These are phyloP conservation scores for Entomortierella beljakovae DNA, from an alignment of 192 early-diverging fungal species.

Conservation along the genomic window DNA sequence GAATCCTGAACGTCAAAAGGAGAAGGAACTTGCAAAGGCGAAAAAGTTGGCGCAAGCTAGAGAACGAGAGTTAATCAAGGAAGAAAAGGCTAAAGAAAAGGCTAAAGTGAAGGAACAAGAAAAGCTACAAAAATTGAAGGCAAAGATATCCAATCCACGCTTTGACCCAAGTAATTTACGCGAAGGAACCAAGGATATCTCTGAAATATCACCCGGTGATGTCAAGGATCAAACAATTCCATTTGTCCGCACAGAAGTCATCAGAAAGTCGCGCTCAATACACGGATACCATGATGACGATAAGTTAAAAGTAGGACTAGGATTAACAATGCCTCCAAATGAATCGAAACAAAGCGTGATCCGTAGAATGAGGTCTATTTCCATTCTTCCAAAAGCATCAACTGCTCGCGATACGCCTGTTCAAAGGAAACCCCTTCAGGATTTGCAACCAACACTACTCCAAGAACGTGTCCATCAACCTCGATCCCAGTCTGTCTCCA, in stretches of 20 bases:
- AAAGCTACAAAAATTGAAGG: constrained; percentile 31
- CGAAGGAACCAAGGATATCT: constrained; percentile 10
- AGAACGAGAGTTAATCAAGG: constrained; percentile 33
- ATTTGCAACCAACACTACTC: background rate
- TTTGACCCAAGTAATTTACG: constrained; percentile 16
- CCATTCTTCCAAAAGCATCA: constrained; percentile 23
- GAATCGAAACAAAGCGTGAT: constrained; percentile 27
- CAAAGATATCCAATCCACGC: constrained; percentile 27
- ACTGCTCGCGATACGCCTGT: constrained; percentile 5
- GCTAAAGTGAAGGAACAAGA: constrained; percentile 34
- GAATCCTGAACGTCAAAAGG: constrained; percentile 16
- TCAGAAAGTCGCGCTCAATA: constrained; percentile 12
- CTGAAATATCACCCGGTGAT: background rate
- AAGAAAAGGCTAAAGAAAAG: constrained; percentile 33
- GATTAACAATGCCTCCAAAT: background rate
- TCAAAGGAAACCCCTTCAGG: constrained; percentile 2
- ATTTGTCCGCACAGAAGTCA: background rate
- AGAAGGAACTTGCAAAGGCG: constrained; percentile 40
- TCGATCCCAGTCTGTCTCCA: constrained; percentile 35
- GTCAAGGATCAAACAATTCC: background rate
- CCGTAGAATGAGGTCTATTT: constrained; percentile 29
- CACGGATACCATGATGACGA: constrained; percentile 22
- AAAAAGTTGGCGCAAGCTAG: constrained; percentile 11
- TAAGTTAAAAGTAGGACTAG: constrained; percentile 3
- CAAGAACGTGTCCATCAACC: constrained; percentile 12